Base-by-base conservation (phyloP, 495 filamentous ascomycete genomes). In the Tuber brumale region DNA sequence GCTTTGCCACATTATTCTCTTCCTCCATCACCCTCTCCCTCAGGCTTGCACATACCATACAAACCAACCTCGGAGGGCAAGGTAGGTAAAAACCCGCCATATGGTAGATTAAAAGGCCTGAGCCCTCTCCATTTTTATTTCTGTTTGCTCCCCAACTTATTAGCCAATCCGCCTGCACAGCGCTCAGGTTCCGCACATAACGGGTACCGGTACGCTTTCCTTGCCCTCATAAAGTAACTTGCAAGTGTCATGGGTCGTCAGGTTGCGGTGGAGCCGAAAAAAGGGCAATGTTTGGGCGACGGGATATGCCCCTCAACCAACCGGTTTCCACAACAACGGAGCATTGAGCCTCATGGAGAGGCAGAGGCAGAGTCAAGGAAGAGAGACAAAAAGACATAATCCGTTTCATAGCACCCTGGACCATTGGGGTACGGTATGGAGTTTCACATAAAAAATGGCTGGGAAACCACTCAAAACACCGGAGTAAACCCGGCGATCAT, bases 391-490 rank as follows among this genome's bases (percentile, higher is more conserved):
- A 31, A 16, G 27, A 9, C 23, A 51, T 31, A 31, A 66, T 31
- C 57, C 27, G 31, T 66, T 66, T 66, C 57, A 27, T 66, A 27
- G 9, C 27, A 35, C 31, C 57, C 57, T 35, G 5, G 57, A 9
- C 57, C 14, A 4, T 35, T 19, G 5, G 18, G 27, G 46, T 48
- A 23, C 46, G 46, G 46, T 23, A 61, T 61, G 51, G 57, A 66
- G 78, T 79, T 80, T 80, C 77, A 79, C 46, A 71, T 80, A 79
- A 71, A 80, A 80, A 76, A 66, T 66, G 57, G 57, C 57, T 31
- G 57, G 57, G 31, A 66, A 66, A 66, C 66, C 69, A 76, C 74
- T 70, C 74, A 21, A 43, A 69, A 27, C 57, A 44, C 71, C 42
- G 72, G 72, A 72, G 74, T 27, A 18, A 66, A 66, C 75, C 35